Evolutionary conservation across 1,139 yeast species (phyloP), one percentile per base, ranked within the genome.

Genomic region (Pichia sp.): DNA sequence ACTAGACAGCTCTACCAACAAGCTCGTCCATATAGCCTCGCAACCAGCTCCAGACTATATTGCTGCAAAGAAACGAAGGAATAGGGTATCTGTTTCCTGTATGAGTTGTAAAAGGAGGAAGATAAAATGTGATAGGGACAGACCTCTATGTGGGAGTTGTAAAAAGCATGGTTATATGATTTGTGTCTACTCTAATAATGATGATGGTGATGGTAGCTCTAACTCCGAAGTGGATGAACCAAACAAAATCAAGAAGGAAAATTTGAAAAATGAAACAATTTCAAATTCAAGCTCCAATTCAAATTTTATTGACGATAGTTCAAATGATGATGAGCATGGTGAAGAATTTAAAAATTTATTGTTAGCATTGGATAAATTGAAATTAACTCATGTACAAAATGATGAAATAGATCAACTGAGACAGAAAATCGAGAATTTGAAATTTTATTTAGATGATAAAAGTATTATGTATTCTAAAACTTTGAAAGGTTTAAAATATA

Each of bases 91-190:
- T 6, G 48, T 57, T 0, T 56, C 62, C 2, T 59, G 62, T 43
- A 40, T 55, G 36, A 50, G 47, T 18, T 59, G 62, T 42, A 53
- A 55, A 37, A 43, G 48, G 19, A 49, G 55, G 33, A 59, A 59
- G 40, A 53, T 58, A 32, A 57, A 71, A 50, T 74, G 80, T 61
- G 79, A 74, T 51, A 68, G 76, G 42, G 55, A 52, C 23, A 62
- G 72, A 47, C 80, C 80, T 2, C 51, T 61, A 19, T 74, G 80
- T 53, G 69, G 74, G 0, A 62, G 77, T 20, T 74, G 80, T 51
- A 5, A 65, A 64, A 44, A 68, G 59, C 52, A 66, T 45, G 37
- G 44, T 40, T 17, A 46, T 47, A 2, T 40, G 38, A 14, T 52
- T 42, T 31, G 47, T 50, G 19, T 54, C 54, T 48, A 50, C 49